Conservation (phyloP, 176 grass and related monocot species). For the Zea luxurians region DNA sequence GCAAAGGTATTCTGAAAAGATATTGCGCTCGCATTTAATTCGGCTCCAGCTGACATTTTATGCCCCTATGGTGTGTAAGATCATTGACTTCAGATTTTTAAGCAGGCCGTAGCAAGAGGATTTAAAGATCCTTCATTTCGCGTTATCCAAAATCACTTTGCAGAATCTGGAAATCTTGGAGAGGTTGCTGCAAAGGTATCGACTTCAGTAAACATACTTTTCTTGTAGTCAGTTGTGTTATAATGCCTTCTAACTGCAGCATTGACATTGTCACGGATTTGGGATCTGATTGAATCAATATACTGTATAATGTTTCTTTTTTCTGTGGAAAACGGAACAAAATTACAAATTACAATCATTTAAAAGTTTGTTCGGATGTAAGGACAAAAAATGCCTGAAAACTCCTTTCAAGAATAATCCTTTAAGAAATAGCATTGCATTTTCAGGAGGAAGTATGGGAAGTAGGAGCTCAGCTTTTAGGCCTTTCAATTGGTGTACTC, state of each 20-base stretch:
- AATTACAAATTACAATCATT: not conserved
- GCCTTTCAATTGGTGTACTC: constrained; percentile 64
- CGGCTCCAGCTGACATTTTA: not conserved
- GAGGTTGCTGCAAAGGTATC: constrained; percentile 95
- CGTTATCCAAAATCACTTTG: constrained; percentile 95
- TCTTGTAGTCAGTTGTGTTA: constrained; percentile 11
- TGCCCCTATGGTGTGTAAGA: constrained; percentile 17
- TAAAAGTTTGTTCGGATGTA: not conserved
- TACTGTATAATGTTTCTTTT: not conserved
- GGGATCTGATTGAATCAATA: not conserved
- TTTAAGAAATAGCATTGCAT: not conserved
- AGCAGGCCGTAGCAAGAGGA: constrained; percentile 87
- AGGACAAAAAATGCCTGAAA: not conserved
- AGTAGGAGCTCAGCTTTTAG: constrained; percentile 83
- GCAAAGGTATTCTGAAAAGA: constrained; percentile 67
- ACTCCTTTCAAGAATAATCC: not conserved
- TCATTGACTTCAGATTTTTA: constrained; percentile 38
- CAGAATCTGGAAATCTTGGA: constrained; percentile 77
- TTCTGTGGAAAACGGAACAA: not conserved
- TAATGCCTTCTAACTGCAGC: not conserved
- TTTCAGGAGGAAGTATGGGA: constrained; percentile 99
- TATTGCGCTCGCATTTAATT: constrained; percentile 23
- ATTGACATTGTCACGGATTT: not conserved
- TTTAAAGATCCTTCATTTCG: constrained; percentile 87
- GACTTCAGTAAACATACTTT: not conserved